phyloP scores from a whole-genome alignment of 345 rosid genomes.

The Eucalyptus erythrocorys region DNA sequence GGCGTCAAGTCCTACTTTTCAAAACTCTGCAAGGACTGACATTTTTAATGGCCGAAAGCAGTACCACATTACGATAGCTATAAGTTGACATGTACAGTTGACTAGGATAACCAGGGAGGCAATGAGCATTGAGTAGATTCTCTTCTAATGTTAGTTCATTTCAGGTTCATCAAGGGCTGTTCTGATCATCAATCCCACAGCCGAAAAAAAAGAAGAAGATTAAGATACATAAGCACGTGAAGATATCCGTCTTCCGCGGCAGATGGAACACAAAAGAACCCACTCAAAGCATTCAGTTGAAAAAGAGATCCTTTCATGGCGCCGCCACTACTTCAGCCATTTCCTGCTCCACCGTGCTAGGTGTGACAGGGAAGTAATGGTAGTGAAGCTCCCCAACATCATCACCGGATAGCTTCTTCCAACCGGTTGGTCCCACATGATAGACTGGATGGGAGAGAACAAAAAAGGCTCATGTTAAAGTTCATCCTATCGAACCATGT shows the following conservation, averaged over 20 bases:
- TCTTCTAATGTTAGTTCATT: background rate
- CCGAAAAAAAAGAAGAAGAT: background rate
- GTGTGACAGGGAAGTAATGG: conserved; percentile 56
- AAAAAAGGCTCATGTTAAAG: background rate
- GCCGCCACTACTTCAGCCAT: conserved; percentile 55
- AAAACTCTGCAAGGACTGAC: background rate
- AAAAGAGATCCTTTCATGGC: background rate
- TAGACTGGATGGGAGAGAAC: conserved; percentile 42
- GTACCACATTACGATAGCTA: background rate
- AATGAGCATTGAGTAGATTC: background rate
- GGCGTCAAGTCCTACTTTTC: background rate
- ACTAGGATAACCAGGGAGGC: background rate
- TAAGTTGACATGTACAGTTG: background rate
- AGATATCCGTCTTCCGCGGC: background rate
- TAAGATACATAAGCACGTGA: background rate
- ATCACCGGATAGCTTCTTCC: conserved; percentile 95
- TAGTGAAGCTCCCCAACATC: conserved; percentile 97
- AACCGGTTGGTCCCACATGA: conserved; percentile 86
- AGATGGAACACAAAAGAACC: background rate
- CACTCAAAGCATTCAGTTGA: background rate
- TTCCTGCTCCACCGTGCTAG: conserved; percentile 68
- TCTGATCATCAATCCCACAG: background rate
- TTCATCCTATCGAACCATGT: background rate
- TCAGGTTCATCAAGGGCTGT: background rate
- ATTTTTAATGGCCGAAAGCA: background rate